Evolutionary conservation across 1,284 basidiomycete species (phyloP).

Genomic region (Ganoderma lingzhi): DNA sequence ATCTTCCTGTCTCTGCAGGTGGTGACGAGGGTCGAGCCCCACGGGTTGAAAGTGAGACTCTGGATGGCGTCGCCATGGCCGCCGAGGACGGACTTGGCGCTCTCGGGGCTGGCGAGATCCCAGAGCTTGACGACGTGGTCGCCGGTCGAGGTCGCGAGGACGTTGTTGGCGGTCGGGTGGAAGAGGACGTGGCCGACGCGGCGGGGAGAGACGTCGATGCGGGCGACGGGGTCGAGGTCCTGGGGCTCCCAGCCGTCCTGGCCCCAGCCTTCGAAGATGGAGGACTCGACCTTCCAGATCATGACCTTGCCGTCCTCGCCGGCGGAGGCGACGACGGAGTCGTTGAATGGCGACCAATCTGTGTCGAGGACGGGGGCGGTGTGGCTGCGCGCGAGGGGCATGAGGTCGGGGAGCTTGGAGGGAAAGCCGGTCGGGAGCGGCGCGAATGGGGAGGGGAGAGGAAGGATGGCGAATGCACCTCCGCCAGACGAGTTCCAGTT

Average conservation of each 20-base stretch:
- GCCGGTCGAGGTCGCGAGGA: constrained; percentile 88
- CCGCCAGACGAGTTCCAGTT: constrained; percentile 98
- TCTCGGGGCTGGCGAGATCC: constrained; percentile 82
- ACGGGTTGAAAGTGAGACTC: constrained; percentile 84
- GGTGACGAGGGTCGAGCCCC: constrained; percentile 79
- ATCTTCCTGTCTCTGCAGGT: constrained; percentile 95
- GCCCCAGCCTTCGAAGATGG: constrained; percentile 87
- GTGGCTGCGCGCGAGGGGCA: constrained; percentile 91
- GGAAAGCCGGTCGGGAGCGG: constrained; percentile 63
- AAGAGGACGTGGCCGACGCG: constrained; percentile 96
- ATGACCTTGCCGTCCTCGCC: constrained; percentile 95
- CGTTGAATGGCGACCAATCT: constrained; percentile 96
- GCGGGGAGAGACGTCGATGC: constrained; percentile 78
- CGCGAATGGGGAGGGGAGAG: constrained; percentile 80
- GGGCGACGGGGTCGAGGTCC: constrained; percentile 86
- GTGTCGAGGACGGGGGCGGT: constrained; percentile 93
- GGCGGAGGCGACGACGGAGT: constrained; percentile 88
- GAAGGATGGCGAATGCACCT: constrained; percentile 94
- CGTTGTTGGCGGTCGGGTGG: constrained; percentile 91
- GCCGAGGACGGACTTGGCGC: constrained; percentile 66
- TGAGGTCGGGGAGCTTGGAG: constrained; percentile 89
- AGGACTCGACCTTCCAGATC: constrained; percentile 85
- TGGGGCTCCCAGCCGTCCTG: constrained; percentile 82
- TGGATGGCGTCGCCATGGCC: constrained; percentile 93
- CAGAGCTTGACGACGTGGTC: constrained; percentile 93